phyloP scores from a whole-genome alignment of 805 yeast genomes.

The Kurtzmaniella fragi region DNA sequence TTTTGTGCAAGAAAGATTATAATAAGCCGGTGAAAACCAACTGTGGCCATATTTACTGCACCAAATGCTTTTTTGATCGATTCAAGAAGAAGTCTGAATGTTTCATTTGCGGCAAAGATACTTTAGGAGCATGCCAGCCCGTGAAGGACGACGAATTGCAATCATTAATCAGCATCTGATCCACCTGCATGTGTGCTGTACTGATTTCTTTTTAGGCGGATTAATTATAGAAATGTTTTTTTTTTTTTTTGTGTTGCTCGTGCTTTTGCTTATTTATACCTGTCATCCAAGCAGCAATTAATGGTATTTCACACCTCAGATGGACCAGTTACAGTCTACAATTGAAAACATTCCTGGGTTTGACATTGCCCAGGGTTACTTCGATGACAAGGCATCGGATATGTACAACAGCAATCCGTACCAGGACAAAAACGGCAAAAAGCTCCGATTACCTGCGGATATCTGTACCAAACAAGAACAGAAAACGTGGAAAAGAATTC shows the following conservation, averaged over 20 bases:
- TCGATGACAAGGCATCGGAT: slow-evolving; percentile 67
- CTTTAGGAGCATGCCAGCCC: slow-evolving; percentile 56
- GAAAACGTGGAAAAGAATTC: slow-evolving; percentile 68
- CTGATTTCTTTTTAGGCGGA: too few relatives aligned
- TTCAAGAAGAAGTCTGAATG: slow-evolving; percentile 44
- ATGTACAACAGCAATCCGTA: slow-evolving; percentile 64
- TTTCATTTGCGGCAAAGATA: slow-evolving; percentile 53
- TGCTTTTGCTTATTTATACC: too few relatives aligned
- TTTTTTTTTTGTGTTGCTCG: too few relatives aligned
- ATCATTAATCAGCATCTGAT: slow-evolving; percentile 4
- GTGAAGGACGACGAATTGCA: slow-evolving; percentile 34
- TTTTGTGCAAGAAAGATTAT: slow-evolving; percentile 54
- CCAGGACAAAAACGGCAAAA: slow-evolving; percentile 53
- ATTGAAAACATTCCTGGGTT: slow-evolving; percentile 52
- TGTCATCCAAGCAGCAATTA: too few relatives aligned
- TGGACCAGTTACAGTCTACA: slow-evolving; percentile 22
- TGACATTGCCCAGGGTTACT: slow-evolving; percentile 48
- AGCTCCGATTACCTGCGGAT: slow-evolving; percentile 56
- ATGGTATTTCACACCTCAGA: slow-evolving; percentile 1
- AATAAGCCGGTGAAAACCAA: slow-evolving; percentile 50
- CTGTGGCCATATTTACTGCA: slow-evolving; percentile 65
- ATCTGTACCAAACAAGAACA: slow-evolving; percentile 49
- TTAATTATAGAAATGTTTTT: too few relatives aligned
- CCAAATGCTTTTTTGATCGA: slow-evolving; percentile 49
- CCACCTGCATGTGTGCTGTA: too few relatives aligned